Evolutionary conservation across 805 yeast species (phyloP), one percentile per base, ranked within the genome.

Genomic region (Yarrowia osloensis): DNA sequence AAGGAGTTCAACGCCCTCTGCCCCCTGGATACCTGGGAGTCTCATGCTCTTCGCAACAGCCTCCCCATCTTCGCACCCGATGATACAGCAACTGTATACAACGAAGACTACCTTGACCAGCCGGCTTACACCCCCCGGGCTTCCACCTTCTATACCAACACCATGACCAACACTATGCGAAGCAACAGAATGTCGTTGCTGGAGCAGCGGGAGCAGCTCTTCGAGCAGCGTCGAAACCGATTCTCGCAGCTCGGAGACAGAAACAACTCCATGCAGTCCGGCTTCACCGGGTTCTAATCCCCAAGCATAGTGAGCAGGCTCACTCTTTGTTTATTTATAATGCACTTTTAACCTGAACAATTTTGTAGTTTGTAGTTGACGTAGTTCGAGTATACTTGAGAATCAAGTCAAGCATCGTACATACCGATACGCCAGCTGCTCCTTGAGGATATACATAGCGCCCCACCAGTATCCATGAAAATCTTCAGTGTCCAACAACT

Each of bases 21-120:
- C 22, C 79, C 80, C 4, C 66, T 75, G 70, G 81, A 79, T 69
- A 69, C 78, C 9, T 79, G 82, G 82, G 67, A 70, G 39, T 70
- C 74, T 2, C 78, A 77, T 66, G 81, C 82, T 0, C 66, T 70
- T 2, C 72, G 78, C 13, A 74, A 75, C 65, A 77, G 74, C 13
- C 71, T 76, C 6, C 79, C 79, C 63, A 57, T 57, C 49, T 57
- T 57, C 37, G 63, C 63, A 22, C 63, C 63, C 26, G 49, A 57
- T n/a, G 63, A 57, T 21, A 29, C 63, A 17, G 49, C 39, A 37
- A 57, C 63, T n/a, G 63, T 57, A 13, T 57, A 39, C 49, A 40
- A 40, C 49, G 63, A 57, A 28, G 63, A 57, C 35, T 57, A 57
- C 37, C 63, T 57, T 24, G 63, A 57, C 63, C 49, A 57, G 47